Percentiles rank a stretch among this genome's conserved stretches.
phyloP scores from a whole-genome alignment of 2,329 filamentous ascomycete genomes.

The Catunica adiposa region DNA sequence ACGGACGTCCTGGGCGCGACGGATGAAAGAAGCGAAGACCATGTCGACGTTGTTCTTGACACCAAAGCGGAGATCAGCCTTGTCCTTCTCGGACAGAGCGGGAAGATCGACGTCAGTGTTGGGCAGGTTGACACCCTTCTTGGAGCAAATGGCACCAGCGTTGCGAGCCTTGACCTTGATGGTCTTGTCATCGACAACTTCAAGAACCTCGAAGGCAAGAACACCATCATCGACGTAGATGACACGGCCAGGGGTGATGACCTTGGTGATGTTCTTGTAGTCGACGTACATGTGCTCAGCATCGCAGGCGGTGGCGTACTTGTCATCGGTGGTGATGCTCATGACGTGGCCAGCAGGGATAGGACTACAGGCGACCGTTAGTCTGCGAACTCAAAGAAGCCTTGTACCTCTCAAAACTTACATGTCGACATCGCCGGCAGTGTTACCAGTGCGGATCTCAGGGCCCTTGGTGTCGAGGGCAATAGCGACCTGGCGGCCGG shows the following conservation, averaged over 20 bases:
- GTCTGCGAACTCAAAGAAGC: background rate
- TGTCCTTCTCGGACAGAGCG: constrained; percentile 94
- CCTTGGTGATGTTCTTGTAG: constrained; percentile 99
- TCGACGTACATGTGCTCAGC: constrained; percentile 96
- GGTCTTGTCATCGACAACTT: constrained; percentile 77
- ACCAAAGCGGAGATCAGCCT: constrained; percentile 81
- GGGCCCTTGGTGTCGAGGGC: constrained; percentile 62
- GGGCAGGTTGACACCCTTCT: constrained; percentile 97
- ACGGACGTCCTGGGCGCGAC: constrained; percentile 78
- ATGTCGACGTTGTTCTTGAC: constrained; percentile 99
- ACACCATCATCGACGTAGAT: constrained; percentile 99
- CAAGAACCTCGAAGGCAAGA: constrained; percentile 83
- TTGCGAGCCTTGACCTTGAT: constrained; percentile 77
- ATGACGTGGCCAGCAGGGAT: constrained; percentile 70
- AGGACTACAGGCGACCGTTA: constrained; percentile 27
- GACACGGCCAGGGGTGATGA: constrained; percentile 75
- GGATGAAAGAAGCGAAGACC: constrained; percentile 98
- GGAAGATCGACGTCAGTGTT: constrained; percentile 98
- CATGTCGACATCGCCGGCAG: constrained; percentile 73
- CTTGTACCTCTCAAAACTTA: constrained; percentile 1
- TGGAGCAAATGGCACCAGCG: constrained; percentile 97
- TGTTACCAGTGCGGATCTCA: constrained; percentile 47
- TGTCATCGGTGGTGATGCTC: constrained; percentile 93
- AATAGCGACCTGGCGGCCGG: constrained; percentile 83
- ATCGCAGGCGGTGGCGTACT: constrained; percentile 71